Evolutionary conservation across 371 early-diverging fungal genomes (phyloP).

Genomic region (Rhizopus delemar): DNA sequence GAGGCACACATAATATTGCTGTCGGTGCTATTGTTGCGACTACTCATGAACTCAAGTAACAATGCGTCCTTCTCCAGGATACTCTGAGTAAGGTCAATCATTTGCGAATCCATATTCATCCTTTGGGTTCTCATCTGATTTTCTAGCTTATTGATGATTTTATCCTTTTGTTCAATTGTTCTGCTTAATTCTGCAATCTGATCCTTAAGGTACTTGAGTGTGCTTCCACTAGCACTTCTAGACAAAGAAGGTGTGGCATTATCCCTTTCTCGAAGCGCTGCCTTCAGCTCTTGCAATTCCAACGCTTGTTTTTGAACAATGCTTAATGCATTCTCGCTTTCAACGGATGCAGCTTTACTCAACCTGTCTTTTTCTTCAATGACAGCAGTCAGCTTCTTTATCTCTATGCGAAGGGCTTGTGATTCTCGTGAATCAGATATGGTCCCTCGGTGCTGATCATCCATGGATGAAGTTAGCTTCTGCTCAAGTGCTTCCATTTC

Average conservation of each 20-base stretch:
- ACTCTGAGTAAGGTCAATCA: slow-evolving; percentile 24
- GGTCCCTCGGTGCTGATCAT: no score
- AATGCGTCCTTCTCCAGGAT: slow-evolving; percentile 28
- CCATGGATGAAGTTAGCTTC: neutral
- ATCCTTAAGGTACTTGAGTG: neutral
- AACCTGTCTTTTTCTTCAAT: neutral
- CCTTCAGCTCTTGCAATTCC: neutral
- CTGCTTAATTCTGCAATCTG: slow-evolving; percentile 5
- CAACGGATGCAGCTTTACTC: neutral
- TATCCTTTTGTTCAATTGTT: slow-evolving; percentile 12
- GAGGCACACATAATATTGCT: slow-evolving; percentile 5
- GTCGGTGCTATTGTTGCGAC: slow-evolving; percentile 21
- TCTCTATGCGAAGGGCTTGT: neutral
- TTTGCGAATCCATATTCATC: slow-evolving; percentile 22
- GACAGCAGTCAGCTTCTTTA: neutral
- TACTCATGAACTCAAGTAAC: slow-evolving; percentile 21
- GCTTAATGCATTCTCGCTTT: neutral
- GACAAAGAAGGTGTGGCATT: no score
- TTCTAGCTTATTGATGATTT: slow-evolving; percentile 7
- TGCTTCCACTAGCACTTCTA: neutral
- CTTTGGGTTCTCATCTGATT: slow-evolving; percentile 18
- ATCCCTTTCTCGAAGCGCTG: neutral
- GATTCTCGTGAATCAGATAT: no score
- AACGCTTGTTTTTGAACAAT: neutral
- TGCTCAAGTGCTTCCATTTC: slow-evolving; percentile 16